Evolutionary conservation across 2,329 filamentous ascomycete genomes (phyloP).

Genomic region (Botryotinia convoluta): DNA sequence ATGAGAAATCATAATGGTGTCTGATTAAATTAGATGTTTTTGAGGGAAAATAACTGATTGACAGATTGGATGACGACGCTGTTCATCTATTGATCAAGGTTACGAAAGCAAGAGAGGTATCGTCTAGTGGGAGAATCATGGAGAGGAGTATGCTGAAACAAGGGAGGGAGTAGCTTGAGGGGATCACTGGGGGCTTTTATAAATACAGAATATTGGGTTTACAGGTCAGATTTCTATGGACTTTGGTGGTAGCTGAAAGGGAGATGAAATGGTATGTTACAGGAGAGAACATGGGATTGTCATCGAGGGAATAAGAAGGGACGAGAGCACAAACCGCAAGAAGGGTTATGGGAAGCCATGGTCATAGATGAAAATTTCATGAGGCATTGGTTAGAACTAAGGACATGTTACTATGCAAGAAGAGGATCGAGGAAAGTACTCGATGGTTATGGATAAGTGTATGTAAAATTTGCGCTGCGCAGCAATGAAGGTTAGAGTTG

Average conservation of each 20-base stretch:
- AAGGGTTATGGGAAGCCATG: not conserved
- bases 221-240: not conserved
- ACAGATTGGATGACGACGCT: rapidly evolving
- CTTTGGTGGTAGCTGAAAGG: not conserved
- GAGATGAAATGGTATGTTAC: rapidly evolving
- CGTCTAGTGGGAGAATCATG: not conserved
- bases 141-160: not conserved
- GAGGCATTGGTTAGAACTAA: not conserved
- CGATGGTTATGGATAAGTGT: not conserved
- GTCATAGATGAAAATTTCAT: not conserved
- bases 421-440: rapidly evolving
- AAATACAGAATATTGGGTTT: not conserved
- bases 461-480: not conserved
- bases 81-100: rapidly evolving
- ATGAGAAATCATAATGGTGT: not conserved
- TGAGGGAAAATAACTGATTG: not conserved
- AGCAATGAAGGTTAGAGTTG: not conserved
- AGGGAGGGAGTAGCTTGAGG: not conserved
- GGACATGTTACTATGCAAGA: not conserved
- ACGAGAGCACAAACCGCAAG: rapidly evolving
- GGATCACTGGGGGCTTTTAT: not conserved
- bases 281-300: not conserved
- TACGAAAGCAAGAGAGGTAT: not conserved
- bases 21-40: rapidly evolving
- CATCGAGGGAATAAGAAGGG: not conserved